These are phyloP conservation scores for Starmerella geochares DNA, from an alignment of 805 yeast genomes.

Conservation along the genomic window DNA sequence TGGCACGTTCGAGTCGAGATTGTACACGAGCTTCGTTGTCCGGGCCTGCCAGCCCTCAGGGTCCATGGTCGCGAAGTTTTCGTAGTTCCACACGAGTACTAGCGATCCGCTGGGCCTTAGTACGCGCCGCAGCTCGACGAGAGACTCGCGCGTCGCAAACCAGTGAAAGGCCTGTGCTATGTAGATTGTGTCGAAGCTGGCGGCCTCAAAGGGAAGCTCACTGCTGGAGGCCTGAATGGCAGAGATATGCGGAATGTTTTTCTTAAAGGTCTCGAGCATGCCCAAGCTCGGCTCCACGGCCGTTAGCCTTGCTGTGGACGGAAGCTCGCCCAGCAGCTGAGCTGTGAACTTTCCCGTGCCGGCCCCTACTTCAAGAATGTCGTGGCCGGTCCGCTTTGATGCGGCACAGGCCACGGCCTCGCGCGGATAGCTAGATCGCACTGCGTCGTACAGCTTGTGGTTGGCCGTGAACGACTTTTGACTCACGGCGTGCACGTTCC, in stretches of 20 bases:
- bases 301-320: conserved; percentile 32
- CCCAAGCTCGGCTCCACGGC: conserved; percentile 51
- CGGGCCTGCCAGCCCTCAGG: conserved; percentile 35
- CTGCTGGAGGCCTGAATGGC: conserved; percentile 38
- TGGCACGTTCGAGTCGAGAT: conserved; percentile 41
- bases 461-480: conserved; percentile 43
- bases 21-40: conserved; percentile 33
- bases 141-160: conserved; percentile 45
- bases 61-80: conserved; percentile 28
- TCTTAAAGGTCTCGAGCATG: conserved; percentile 41
- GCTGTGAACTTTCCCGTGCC: conserved; percentile 58
- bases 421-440: conserved; percentile 42
- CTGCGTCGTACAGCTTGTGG: conserved; percentile 43
- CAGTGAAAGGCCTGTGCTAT: conserved; percentile 59
- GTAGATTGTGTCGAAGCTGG: conserved; percentile 41
- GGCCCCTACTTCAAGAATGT: conserved; percentile 43
- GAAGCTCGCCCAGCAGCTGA: conserved; percentile 35
- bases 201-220: conserved; percentile 38
- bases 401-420: conserved; percentile 37
- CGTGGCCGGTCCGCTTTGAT: conserved; percentile 30
- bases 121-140: conserved; percentile 43
- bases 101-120: conserved; percentile 42
- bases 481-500: conserved; percentile 33
- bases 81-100: conserved; percentile 54
- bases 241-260: conserved; percentile 39